phyloP scores from a whole-genome alignment of 176 grass and related monocot genomes.

The Triticum timopheevii region DNA sequence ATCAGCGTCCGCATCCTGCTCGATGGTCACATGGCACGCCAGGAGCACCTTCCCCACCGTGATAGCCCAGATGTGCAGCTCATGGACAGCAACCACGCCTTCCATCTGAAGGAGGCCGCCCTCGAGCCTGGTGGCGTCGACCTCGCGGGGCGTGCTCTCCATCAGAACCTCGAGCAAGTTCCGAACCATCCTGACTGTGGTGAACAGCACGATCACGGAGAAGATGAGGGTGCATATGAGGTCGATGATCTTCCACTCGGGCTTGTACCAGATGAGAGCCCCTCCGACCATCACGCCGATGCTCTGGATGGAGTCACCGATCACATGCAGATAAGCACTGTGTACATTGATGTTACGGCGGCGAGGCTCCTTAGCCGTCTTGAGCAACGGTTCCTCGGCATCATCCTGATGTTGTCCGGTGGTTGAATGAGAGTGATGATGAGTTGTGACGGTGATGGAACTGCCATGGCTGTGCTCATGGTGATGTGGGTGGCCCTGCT shows the following conservation, averaged over 20 bases:
- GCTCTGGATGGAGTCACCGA: conserved; percentile 93
- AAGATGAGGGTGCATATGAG: conserved; percentile 96
- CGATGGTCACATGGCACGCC: conserved; percentile 86
- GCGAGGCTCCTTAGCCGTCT: conserved; percentile 48
- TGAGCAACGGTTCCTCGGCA: conserved; percentile 54
- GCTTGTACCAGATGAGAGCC: conserved; percentile 98
- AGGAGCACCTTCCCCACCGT: conserved; percentile 92
- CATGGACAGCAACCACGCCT: conserved; percentile 76
- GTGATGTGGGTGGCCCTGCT: conserved; percentile 39
- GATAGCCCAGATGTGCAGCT: conserved; percentile 98
- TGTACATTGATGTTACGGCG: conserved; percentile 90
- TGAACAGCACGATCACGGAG: conserved; percentile 80
- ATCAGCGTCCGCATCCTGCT: conserved; percentile 62
- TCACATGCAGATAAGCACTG: conserved; percentile 87
- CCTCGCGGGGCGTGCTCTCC: conserved; percentile 96
- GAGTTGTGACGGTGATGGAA: conserved; percentile 49
- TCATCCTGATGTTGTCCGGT: conserved; percentile 37
- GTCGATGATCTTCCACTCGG: conserved; percentile 98
- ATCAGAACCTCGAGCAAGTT: conserved; percentile 92
- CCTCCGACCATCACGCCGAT: conserved; percentile 93
- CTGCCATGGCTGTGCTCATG: conserved; percentile 32
- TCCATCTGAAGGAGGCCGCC: conserved; percentile 71
- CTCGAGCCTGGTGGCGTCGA: conserved; percentile 76
- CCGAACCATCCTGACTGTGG: conserved; percentile 80
- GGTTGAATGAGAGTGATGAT: conserved; percentile 48